Base-by-base conservation (phyloP, 306 rosid species). In the Comarum palustre region DNA sequence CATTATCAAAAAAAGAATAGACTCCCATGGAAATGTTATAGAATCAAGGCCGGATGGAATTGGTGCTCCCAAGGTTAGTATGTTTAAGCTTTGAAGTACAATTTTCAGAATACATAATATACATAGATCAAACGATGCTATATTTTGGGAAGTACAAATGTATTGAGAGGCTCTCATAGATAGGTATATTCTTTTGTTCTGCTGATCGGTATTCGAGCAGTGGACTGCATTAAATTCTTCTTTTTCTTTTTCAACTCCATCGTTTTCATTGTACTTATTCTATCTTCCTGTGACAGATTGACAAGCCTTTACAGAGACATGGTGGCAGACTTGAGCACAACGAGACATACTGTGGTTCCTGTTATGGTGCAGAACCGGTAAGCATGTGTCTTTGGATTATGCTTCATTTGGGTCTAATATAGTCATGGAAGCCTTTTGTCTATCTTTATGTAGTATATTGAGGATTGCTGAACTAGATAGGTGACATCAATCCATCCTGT, bases 281-380 rank as follows among this genome's bases (percentile, higher is more conserved):
- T 27, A 72, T 80, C 69, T 79, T 36, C 68, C 65, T 78, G 63
- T 36, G 75, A 58, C 90, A 95, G 99, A 88, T 95, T 77, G 97
- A 95, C 39, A 95, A 88, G 36, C 99, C 99, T 55, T 84, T 91
- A 75, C 99, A 91, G 86, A 87, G 70, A 74, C 99, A 95, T 73
- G 99, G 99, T 85, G 97, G 99, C 73, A 88, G 99, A 84, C 97
- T 95, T 38, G 97, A 95, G 86, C 99, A 90, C 72, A 95, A 95
- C 24, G 99, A 95, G 88, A 95, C 99, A 29, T 95, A 95, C 75
- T 95, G 99, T 64, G 99, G 99, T 39, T 95, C 99, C 63, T 95
- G 99, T 78, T 91, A 36, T 76, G 99, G 97, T 77, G 93, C 97
- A 73, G 99, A 95, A 87, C 48, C 72, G 83, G 99, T 91, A 90